phyloP scores from a whole-genome alignment of 192 early-diverging fungal genomes.

The Thoreauomyces humboldtii region DNA sequence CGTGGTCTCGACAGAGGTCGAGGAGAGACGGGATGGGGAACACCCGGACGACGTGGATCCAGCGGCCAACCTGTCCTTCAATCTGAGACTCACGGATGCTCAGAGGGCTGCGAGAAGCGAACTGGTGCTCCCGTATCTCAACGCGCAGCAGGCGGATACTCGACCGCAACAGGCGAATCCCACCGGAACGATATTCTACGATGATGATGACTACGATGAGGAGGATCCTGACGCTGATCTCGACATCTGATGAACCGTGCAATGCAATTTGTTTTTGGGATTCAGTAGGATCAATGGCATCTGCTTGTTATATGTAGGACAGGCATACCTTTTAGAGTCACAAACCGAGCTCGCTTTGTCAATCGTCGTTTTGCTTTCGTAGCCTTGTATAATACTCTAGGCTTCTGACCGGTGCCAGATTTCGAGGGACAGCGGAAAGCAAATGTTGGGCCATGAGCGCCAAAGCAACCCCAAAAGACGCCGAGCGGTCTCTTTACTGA shows the following conservation, averaged over 20 bases:
- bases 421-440: too few relatives aligned
- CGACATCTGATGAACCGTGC: constrained; percentile 57
- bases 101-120: constrained; percentile 72
- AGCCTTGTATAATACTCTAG: too few relatives aligned
- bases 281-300: too few relatives aligned
- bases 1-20: not conserved
- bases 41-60: constrained; percentile 48
- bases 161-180: constrained; percentile 11
- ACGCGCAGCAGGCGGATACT: constrained; percentile 46
- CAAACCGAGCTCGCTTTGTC: too few relatives aligned
- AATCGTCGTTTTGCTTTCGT: too few relatives aligned
- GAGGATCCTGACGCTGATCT: constrained; percentile 93
- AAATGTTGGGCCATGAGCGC: too few relatives aligned
- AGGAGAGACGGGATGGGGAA: not conserved
- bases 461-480: too few relatives aligned
- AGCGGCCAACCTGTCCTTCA: constrained; percentile 80
- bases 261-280: too few relatives aligned
- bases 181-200: constrained; percentile 65
- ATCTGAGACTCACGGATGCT: constrained; percentile 77
- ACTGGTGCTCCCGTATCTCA: constrained; percentile 78
- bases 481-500: too few relatives aligned
- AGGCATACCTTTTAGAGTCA: too few relatives aligned
- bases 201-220: constrained; percentile 86
- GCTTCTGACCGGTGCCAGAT: too few relatives aligned
- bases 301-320: too few relatives aligned